Conservation (phyloP, 176 grass and related monocot species). For the Ensete glaucum region DNA sequence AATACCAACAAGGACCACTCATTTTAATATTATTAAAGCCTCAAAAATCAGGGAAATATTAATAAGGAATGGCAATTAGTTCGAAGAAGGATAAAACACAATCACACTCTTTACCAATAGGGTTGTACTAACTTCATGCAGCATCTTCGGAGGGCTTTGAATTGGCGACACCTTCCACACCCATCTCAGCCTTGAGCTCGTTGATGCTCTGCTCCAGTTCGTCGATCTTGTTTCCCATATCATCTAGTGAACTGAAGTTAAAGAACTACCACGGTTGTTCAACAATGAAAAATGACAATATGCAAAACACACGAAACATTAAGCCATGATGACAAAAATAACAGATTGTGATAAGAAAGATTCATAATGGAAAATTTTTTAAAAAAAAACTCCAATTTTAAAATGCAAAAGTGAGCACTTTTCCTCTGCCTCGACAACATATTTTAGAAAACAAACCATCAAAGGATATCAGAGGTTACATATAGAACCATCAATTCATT, state of each 20-base stretch:
- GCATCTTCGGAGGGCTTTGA: constrained; percentile 33
- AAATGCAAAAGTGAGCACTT: neutral
- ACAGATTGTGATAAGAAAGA: neutral
- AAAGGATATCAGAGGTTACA: neutral
- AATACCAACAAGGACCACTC: neutral
- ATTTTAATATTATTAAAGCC: neutral
- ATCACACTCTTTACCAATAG: constrained; percentile 4
- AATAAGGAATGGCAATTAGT: neutral
- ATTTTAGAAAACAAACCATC: neutral
- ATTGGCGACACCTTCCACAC: constrained; percentile 35
- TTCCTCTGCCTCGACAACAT: too few relatives aligned
- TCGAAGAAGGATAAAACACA: constrained; percentile 2
- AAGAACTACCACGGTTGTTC: constrained; percentile 14
- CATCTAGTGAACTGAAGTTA: constrained; percentile 77
- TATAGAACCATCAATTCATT: neutral
- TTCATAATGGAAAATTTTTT: neutral
- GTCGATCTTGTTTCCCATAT: constrained; percentile 86
- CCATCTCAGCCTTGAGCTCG: constrained; percentile 81
- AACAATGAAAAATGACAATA: neutral
- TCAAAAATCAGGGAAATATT: neutral
- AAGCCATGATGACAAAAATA: neutral
- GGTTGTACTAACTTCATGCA: constrained; percentile 19
- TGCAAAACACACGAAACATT: neutral
- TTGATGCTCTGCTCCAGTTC: constrained; percentile 93
- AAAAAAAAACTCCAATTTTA: neutral